Evolutionary conservation across 2,329 filamentous ascomycete species (phyloP), one percentile per base, ranked within the genome.

Genomic region (Aspergillus costaricaensis): DNA sequence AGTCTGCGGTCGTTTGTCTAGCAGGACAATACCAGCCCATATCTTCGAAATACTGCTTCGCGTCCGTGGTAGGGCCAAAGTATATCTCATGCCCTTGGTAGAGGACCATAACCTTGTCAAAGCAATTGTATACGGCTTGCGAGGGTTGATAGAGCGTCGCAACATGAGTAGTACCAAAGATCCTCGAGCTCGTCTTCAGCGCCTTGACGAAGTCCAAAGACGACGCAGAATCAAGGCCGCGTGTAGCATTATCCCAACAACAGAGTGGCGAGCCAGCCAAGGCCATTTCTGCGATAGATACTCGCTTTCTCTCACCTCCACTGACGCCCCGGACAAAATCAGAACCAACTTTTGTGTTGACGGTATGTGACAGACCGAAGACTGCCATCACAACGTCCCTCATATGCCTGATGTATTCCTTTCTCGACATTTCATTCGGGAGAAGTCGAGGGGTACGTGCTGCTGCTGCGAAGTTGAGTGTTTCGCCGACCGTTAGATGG

Each of bases 51-150:
- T 86, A 92, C 0, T 72, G 71, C 67, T 83, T 87, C 0, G 90
- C 90, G 2, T 79, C 72, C 5, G 68, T 71, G 0, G 86, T 83
- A 0, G 84, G 83, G 0, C 91, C 91, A 64, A 88, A 92, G 77
- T 86, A 94, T 63, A 93, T 93, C 69, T 92, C 85, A 0, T 88
- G 83, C 1, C 91, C 91, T 69, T 92, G 88, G 68, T 93, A 92
- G 0, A 93, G 78, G 0, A 94, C 88, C 0, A 87, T 81, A 0
- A 85, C 86, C 71, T 92, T 92, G 76, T 94, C 89, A 67, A 94
- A 93, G 14, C 86, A 76, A 58, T 88, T 83, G 58, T 82, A 82
- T 9, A 82, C 80, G 44, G 74, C 76, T 62, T 83, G 80, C 10
- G 79, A 80, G 14, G 80, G 80, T 64, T 83, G 81, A 67, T 88